Conservation (phyloP, 306 rosid species). For the Cucumis cinereus region DNA sequence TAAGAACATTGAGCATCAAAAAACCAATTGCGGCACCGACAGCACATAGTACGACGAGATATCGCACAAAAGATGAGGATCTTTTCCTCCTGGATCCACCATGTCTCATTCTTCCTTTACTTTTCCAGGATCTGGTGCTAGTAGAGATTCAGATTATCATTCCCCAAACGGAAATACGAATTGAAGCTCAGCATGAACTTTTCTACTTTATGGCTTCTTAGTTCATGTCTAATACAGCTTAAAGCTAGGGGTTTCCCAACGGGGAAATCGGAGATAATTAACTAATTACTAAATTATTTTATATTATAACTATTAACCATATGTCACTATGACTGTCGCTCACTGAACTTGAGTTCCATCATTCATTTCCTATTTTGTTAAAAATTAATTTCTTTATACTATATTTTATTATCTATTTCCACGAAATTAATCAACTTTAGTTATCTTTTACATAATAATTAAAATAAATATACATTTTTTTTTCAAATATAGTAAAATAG, state of each 20-base stretch:
- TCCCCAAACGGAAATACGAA: background rate
- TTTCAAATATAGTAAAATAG: too few species aligned
- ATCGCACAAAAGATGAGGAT: slow-evolving; percentile 22
- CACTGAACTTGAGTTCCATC: too few species aligned
- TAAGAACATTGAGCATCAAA: slow-evolving; percentile 37
- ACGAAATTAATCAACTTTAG: too few species aligned
- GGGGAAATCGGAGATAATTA: background rate
- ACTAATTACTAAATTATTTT: background rate
- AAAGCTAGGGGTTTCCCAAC: background rate
- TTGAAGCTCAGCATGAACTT: background rate
- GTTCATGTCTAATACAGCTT: background rate
- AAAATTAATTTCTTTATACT: too few species aligned
- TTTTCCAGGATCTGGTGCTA: background rate
- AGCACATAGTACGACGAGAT: slow-evolving; percentile 35
- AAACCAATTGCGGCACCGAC: slow-evolving; percentile 32
- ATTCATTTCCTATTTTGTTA: too few species aligned
- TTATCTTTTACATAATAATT: too few species aligned
- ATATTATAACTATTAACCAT: too few species aligned
- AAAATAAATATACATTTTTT: too few species aligned
- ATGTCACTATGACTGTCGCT: too few species aligned
- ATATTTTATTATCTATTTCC: too few species aligned
- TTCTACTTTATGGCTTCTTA: background rate
- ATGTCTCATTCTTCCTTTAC: slow-evolving; percentile 30
- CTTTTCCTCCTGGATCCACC: slow-evolving; percentile 40
- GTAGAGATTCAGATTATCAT: background rate